These are phyloP conservation scores for Clonostachys byssicola DNA, from an alignment of 2,329 filamentous ascomycete genomes.

Conservation along the genomic window DNA sequence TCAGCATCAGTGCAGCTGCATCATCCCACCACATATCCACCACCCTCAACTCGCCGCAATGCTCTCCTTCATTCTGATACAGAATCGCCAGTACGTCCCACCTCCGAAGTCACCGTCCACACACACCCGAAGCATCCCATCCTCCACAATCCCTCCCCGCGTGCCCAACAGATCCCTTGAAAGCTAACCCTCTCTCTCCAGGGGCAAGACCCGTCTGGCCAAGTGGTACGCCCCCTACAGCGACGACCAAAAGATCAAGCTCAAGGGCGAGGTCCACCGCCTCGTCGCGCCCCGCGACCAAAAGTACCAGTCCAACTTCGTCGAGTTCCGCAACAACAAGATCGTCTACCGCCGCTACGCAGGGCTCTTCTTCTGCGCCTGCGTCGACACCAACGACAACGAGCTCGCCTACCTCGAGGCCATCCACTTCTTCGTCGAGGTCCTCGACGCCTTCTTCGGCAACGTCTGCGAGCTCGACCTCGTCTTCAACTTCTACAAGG, in stretches of 20 bases:
- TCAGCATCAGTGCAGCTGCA: background rate
- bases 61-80: slow-evolving; percentile 85
- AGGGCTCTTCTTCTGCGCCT: slow-evolving; percentile 97
- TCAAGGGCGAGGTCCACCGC: slow-evolving; percentile 98
- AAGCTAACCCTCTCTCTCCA: slow-evolving; percentile 25
- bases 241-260: slow-evolving; percentile 98
- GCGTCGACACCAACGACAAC: slow-evolving; percentile 98
- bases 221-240: slow-evolving; percentile 99
- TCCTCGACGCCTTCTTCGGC: slow-evolving; percentile 96
- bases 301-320: slow-evolving; percentile 99
- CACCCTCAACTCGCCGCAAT: slow-evolving; percentile 27
- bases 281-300: slow-evolving; percentile 97
- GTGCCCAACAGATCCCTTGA: background rate
- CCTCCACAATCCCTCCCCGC: background rate
- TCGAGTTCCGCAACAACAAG: slow-evolving; percentile 93
- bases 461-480: slow-evolving; percentile 98
- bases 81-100: slow-evolving; percentile 73
- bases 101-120: background rate
- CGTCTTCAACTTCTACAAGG: slow-evolving; percentile 77
- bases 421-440: slow-evolving; percentile 99
- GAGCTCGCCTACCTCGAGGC: slow-evolving; percentile 95
- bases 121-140: background rate
- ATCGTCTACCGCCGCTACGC: slow-evolving; percentile 97
- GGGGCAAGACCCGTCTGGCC: slow-evolving; percentile 95
- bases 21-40: background rate